These are phyloP conservation scores for Cryptococcus maquisensis DNA, from an alignment of 1,284 basidiomycete genomes.

Conservation along the genomic window DNA sequence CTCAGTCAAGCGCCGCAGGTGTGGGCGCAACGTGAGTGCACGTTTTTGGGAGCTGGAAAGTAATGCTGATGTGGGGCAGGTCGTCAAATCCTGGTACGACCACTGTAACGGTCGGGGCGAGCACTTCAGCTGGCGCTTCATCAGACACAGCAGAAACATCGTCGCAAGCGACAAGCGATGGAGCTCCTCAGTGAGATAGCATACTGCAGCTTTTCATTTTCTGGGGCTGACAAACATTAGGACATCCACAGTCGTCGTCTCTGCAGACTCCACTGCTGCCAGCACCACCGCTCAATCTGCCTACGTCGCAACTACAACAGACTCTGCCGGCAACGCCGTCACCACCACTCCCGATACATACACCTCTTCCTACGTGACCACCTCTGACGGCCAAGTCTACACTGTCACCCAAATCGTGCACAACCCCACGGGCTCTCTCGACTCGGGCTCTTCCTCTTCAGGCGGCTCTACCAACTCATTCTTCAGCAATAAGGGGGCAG, in stretches of 20 bases:
- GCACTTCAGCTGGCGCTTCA: neutral
- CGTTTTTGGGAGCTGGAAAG: neutral
- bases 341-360: slow-evolving; percentile 37
- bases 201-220: neutral
- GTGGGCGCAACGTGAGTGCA: neutral
- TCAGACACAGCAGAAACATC: neutral
- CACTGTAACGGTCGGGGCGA: neutral
- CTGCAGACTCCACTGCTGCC: slow-evolving; percentile 3
- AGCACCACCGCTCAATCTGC: slow-evolving; percentile 31
- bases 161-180: neutral
- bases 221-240: slow-evolving; percentile 9
- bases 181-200: neutral
- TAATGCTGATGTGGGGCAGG: neutral
- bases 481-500: slow-evolving; percentile 48
- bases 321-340: slow-evolving; percentile 27
- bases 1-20: neutral
- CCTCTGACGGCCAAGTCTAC: slow-evolving; percentile 40
- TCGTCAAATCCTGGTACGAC: slow-evolving; percentile 3
- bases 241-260: slow-evolving; percentile 24
- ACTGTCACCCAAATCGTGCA: slow-evolving; percentile 45
- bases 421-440: slow-evolving; percentile 45
- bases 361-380: slow-evolving; percentile 38
- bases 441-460: slow-evolving; percentile 28
- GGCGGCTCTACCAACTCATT: slow-evolving; percentile 38
- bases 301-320: slow-evolving; percentile 36